phyloP scores from a whole-genome alignment of 192 early-diverging fungal genomes.

The Linnemannia hyalina region DNA sequence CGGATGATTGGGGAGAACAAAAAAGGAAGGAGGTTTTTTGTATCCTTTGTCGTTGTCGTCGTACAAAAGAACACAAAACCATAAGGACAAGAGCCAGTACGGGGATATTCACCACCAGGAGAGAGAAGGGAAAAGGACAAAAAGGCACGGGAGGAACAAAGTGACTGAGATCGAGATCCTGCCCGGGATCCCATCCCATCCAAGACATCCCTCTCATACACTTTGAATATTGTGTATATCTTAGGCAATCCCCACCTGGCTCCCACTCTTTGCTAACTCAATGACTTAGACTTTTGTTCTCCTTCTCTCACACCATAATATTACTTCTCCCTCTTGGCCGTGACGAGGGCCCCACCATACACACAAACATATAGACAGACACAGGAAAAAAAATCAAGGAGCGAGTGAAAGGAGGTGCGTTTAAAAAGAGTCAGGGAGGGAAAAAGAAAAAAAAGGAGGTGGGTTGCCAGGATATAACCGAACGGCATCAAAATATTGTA shows the following conservation, averaged over 20 bases:
- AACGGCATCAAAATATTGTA: not conserved
- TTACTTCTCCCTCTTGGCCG: not conserved
- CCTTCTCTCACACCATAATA: not conserved
- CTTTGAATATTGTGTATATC: too few relatives aligned
- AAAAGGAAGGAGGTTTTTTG: not conserved
- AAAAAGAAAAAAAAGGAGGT: not conserved
- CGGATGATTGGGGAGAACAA: too few relatives aligned
- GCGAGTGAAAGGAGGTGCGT: not conserved
- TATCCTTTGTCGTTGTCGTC: too few relatives aligned
- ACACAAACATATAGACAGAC: not conserved
- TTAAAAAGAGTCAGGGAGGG: not conserved
- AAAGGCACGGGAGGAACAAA: not conserved
- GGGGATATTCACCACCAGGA: not conserved
- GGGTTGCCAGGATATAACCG: not conserved
- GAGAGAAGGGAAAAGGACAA: not conserved
- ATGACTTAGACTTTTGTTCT: not conserved
- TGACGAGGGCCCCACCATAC: not conserved
- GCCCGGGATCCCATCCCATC: not conserved
- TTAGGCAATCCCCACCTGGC: not conserved
- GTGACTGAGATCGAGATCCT: not conserved
- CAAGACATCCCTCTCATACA: too few relatives aligned
- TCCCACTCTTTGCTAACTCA: not conserved
- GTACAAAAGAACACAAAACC: constrained; percentile 4
- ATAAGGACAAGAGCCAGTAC: not conserved
- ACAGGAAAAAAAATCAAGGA: not conserved